Evolutionary conservation across 352 stramenopile genomes (phyloP), one percentile per base, ranked within the genome.

Genomic region (Globisporangium cystogenes): DNA sequence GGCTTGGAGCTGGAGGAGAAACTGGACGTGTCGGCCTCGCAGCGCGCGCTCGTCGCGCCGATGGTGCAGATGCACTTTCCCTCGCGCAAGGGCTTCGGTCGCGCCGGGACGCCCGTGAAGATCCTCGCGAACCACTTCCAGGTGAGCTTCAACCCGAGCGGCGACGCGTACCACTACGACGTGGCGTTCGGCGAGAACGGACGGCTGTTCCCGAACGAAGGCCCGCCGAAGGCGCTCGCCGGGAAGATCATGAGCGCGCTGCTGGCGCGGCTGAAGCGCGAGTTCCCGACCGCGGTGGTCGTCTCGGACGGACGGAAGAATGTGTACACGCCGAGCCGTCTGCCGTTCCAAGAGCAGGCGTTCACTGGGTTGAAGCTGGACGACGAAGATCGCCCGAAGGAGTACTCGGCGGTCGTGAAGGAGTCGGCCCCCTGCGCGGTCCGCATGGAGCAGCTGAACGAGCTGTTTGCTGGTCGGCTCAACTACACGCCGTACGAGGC

Each of bases 401-500:
- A 70, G 37, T 91, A 86, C 55, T 65, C 72, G 7, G 74, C 67
- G 0, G 39, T 73, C 0, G 73, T 91, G 11, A 86, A 84, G 53
- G 74, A 66, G 26, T 66, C 76, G 0, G 62, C 82, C 48, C 74
- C 78, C 4, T 71, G 82, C 11, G 77, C 75, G 3, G 70, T 91
- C 24, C 76, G 76, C 52, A 76, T 87, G 63, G 55, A 85, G 27
- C 76, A 87, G 55, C 55, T 91, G 49, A 58, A 70, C 1, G 60
- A 77, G 29, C 59, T 91, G 1, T 87, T 83, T 36, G 54, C 57
- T 0, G 78, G 78, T 0, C 48, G 68, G 0, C 54, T 88, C 2
- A 91, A 87, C 57, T 89, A 89, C 60, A 91, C 74, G 49, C 81
- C 81, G 11, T 72, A 88, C 42, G 77, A 89, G 51, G 74, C 74